phyloP scores from a whole-genome alignment of 306 rosid genomes.

The Trifolium pratense region DNA sequence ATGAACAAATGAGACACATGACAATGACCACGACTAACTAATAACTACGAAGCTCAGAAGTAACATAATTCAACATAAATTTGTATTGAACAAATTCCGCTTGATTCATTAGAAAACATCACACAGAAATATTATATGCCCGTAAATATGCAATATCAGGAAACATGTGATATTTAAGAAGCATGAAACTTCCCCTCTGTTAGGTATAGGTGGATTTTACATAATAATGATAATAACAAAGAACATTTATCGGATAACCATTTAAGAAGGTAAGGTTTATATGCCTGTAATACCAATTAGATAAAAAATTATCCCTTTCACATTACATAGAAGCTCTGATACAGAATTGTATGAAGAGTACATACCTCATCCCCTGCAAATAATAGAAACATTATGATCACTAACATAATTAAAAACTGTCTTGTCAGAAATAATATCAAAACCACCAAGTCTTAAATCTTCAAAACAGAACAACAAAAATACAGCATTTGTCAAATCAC shows the following conservation, averaged over 20 bases:
- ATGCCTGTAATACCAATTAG: constrained; percentile 39
- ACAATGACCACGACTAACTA: not conserved
- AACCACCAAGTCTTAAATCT: not conserved
- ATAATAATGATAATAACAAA: constrained; percentile 6
- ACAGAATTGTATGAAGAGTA: constrained; percentile 42
- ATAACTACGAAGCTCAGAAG: constrained; percentile 5
- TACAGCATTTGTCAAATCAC: constrained; percentile 20
- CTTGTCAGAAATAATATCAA: constrained; percentile 25
- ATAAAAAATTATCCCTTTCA: constrained; percentile 31
- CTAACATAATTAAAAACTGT: constrained; percentile 29
- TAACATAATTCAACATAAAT: not conserved
- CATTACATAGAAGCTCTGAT: constrained; percentile 37
- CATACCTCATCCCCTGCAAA: constrained; percentile 97
- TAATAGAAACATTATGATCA: constrained; percentile 42
- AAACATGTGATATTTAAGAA: constrained; percentile 11
- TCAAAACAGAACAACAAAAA: constrained; percentile 18
- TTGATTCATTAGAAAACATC: not conserved
- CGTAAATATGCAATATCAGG: not conserved
- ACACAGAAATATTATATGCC: constrained; percentile 4
- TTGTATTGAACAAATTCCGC: not conserved
- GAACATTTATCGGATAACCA: constrained; percentile 26
- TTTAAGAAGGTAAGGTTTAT: constrained; percentile 13
- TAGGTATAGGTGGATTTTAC: constrained; percentile 17
- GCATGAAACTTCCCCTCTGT: not conserved
- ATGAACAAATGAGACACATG: constrained; percentile 9